Evolutionary conservation across 257 asterid species (phyloP), one percentile per base, ranked within the genome.

Genomic region (Plectranthus barbatus): DNA sequence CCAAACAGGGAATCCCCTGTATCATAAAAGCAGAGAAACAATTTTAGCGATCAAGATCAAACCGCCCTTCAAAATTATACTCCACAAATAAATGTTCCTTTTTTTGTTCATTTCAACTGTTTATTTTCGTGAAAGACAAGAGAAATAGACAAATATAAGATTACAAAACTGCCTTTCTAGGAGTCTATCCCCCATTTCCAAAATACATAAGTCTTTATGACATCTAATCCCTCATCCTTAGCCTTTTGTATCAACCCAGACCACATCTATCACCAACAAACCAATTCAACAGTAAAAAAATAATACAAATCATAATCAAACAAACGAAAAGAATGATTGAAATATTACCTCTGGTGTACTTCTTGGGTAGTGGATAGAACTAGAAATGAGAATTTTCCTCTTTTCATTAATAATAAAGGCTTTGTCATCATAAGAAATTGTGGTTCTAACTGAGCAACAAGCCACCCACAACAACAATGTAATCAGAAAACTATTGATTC

Each of bases 1-100:
- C 97, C 99, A 92, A 78, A 86, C 86, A 55, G 99, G 97, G 49
- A 92, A 76, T 79, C 99, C 99, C 87, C 99, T 92, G 91, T 72
- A 77, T 62, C 74, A 66, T n/a, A n/a, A 33, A 60, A 70, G 64
- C 29, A 64, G 71, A 73, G 79, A 62, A 0, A 12, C 26, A 56
- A n/a, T 18, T 37, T 68, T 17, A 69, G 14, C 31, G 9, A 39
- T 26, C 46, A 68, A 59, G 45, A 58, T 88, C 95, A 37, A 66
- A 84, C 59, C 92, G 75, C 24, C 88, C 97, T 29, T 82, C 88
- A 56, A 86, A 89, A 76, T 84, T 76, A 66, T 88, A 88, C 94
- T 88, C 84, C n/a, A 75, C 52, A 52, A 1, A 63, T 47, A 4
- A 50, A 11, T 23, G 1, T 7, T 13, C 13, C 6, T n/a, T 39